Evolutionary conservation across 139 green algal genomes (phyloP), one percentile per base, ranked within the genome.

Genomic region (Klebsormidium nitens): DNA sequence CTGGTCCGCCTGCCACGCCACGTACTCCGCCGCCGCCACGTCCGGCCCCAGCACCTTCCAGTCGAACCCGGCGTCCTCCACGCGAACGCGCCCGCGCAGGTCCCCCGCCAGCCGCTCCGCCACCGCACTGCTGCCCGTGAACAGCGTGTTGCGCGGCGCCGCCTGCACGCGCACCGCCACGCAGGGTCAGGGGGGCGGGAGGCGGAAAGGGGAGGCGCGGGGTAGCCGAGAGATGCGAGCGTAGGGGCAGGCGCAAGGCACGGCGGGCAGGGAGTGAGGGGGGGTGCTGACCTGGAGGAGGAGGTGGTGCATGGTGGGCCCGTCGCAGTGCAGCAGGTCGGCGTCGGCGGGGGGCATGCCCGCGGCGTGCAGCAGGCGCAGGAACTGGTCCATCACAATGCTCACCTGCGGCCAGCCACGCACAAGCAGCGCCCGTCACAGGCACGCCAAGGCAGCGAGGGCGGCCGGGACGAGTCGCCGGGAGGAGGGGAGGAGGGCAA

Each of bases 51-150:
- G 81, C 11, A 97, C 85, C 82, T 98, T 98, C 93, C 93, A 98
- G 83, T 98, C 93, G 68, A 96, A 97, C 1, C 93, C 93, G 0
- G 93, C 93, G 67, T 98, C 93, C 81, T 98, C 93, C 46, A 98
- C 70, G 50, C 88, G 91, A 28, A 95, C 78, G 81, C 90, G 81
- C 14, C 67, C 50, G 4, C 1, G 36, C 46, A 82, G 84, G 58
- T 95, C 82, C 5, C 74, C 44, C 0, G 88, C 83, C 58, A 97
- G 83, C 47, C 84, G 78, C 78, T 97, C 90, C 19, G 89, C 93
- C 42, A 97, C 87, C 0, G 70, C 32, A 60, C 89, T 26, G 37
- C 68, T 79, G 37, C 81, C 78, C 1, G 93, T 98, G 86, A 98
- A 98, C 19, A 95, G 83, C 11, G 92, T 98, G 80, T 68, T 90